Evolutionary conservation across 179 eudicot genomes (phyloP).

Genomic region (Drosera spatulata): DNA sequence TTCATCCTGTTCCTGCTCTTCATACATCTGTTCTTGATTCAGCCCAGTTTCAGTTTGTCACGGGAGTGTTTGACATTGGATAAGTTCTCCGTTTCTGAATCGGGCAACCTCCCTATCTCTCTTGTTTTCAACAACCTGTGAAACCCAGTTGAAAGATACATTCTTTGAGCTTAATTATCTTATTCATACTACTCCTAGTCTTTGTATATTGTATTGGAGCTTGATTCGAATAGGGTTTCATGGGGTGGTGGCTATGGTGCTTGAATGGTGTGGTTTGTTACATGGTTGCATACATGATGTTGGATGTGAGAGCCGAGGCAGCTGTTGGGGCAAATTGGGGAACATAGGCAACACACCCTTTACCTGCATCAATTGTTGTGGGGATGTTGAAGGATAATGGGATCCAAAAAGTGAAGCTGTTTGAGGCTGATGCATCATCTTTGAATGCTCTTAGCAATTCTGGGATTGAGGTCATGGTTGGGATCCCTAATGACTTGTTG

Average conservation of each 20-base stretch:
- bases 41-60: no score
- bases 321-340: slow-evolving; percentile 44
- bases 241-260: background rate
- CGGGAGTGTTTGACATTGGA: no score
- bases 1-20: no score
- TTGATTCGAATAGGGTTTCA: background rate
- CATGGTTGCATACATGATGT: background rate
- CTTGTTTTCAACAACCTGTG: no score
- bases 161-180: no score
- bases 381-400: slow-evolving; percentile 39
- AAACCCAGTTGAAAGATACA: no score
- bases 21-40: no score
- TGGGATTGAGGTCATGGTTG: slow-evolving; percentile 22
- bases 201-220: no score
- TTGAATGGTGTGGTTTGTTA: background rate
- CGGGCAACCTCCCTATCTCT: no score
- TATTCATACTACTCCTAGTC: no score
- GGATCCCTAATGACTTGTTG: slow-evolving; percentile 22
- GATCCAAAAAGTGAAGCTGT: slow-evolving; percentile 38
- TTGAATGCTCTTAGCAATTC: slow-evolving; percentile 29
- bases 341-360: slow-evolving; percentile 31
- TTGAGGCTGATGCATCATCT: slow-evolving; percentile 26
- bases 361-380: slow-evolving; percentile 25
- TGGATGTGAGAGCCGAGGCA: background rate
- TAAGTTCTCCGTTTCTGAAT: no score